Conservation (phyloP, 805 yeast genomes). For the Sugiyamaella chiloensis region DNA sequence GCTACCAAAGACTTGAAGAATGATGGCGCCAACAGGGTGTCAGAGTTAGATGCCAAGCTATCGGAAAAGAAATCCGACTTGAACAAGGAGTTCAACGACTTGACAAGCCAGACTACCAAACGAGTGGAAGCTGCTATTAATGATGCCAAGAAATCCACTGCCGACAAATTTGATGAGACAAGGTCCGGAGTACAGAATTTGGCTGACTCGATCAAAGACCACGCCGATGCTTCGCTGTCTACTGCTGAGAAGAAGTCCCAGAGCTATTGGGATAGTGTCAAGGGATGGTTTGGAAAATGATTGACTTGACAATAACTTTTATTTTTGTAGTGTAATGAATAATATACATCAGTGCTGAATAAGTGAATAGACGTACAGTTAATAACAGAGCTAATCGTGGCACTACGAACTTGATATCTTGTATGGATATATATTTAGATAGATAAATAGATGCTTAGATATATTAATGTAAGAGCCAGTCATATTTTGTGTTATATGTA, state of each 20-base stretch:
- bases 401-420: too few relatives aligned
- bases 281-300: conserved; percentile 9
- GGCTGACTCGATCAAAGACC: conserved; percentile 3
- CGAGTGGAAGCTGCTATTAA: conserved; percentile 9
- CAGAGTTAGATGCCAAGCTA: conserved; percentile 3
- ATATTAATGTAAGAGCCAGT: too few relatives aligned
- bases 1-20: conserved; percentile 14
- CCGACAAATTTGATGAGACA: conserved; percentile 11
- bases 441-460: too few relatives aligned
- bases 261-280: conserved; percentile 5
- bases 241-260: conserved; percentile 10
- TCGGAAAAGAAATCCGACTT: not conserved
- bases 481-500: too few relatives aligned
- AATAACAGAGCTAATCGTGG: too few relatives aligned
- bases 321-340: not conserved
- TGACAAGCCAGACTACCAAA: not conserved
- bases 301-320: too few relatives aligned
- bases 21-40: conserved; percentile 3
- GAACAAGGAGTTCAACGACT: not conserved
- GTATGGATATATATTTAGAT: too few relatives aligned
- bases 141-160: conserved; percentile 12
- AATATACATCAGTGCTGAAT: not conserved
- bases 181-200: conserved; percentile 7
- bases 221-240: conserved; percentile 6
- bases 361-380: not conserved